Evolutionary conservation across 2,329 filamentous ascomycete species (phyloP), one percentile per base, ranked within the genome.

Genomic region (Botrytis paeoniae): DNA sequence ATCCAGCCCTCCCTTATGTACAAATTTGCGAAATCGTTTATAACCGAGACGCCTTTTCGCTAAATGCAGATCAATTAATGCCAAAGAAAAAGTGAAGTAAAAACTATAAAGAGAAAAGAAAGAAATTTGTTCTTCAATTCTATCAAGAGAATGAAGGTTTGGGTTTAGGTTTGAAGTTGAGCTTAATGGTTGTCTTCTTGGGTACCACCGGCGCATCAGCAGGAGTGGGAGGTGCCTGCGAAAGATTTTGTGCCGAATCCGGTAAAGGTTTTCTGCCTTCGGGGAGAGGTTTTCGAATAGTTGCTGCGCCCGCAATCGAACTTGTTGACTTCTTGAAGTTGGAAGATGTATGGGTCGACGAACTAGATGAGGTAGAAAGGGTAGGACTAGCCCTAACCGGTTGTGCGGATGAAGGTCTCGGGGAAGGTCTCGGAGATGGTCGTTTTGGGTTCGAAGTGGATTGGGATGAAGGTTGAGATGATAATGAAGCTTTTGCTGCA

Each of bases 31-130:
- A n/a, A 48, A 69, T 62, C 69, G 63, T 71, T 29, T 61, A 60
- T 37, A 35, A 22, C 54, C 51, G 54, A 48, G 60, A 75, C 77
- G 75, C 77, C 76, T 69, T 76, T 77, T 78, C 78, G 78, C 77
- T 79, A 79, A 78, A 78, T 79, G 74, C 76, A 72, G 32, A 54
- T 43, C 41, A 35, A 48, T 29, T 69, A 64, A 74, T 75, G 72
- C 69, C 22, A 61, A 25, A 64, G 51, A 45, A 60, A 57, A 63
- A 57, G 8, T 9, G 20, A 32, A n/a, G 39, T 29, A 68, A 45
- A 37, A 73, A 65, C 57, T 12, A 29, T 41, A 12, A 37, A 10
- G 48, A 22, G 29, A 32, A 41, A 54, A 20, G 32, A 32, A 57
- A 29, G 22, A 59, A 41, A 32, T 60, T 9, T 10, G 32, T 41